Evolutionary conservation across 208 protist genomes (phyloP), one percentile per base, ranked within the genome.

Genomic region (Trypanosomatidae sp.): DNA sequence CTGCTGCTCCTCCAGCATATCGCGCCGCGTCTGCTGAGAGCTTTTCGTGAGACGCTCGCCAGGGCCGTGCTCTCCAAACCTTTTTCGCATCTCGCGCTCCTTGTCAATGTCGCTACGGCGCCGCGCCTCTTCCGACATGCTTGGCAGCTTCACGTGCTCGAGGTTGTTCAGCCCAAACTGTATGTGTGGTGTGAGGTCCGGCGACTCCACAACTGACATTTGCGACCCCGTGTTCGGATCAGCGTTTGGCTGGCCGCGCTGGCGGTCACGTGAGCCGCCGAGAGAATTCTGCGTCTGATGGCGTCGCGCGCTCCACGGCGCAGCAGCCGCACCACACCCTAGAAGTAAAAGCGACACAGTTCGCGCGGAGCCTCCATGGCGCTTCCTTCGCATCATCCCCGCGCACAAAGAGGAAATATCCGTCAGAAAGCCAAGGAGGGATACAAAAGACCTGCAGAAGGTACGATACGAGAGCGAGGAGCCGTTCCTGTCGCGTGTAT

Each of bases 1-100:
- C 64, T 97, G 92, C 74, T 95, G 90, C 77, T 91, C 87, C 71
- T 92, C 73, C 60, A 97, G 74, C 92, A 97, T 97, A 53, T 94
- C 89, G 58, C 82, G 84, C 17, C 90, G 81, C 66, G 69, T 79
- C 75, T 95, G 88, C 56, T 84, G 87, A 9, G 89, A 89, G 74
- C 73, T 94, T 58, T 93, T 90, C 22, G 81, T 89, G 50, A 89
- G 71, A 22, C 82, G 82, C 86, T 97, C 92, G 55, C 92, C 92
- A 10, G 92, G 92, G 44, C 92, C 92, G 66, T 89, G 64, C 53
- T 85, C 75, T 33, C 92, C 92, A 74, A 93, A 95, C 15, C 75
- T 77, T 49, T 74, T 69, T 47, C 82, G 83, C 92, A 97, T 97
- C 33, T 87, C 85, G 41, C 82, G 79, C 55, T 94, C 88, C 69